These are phyloP conservation scores for Camellia lanceoleosa DNA, from an alignment of 148 eudicot species.

Conservation along the genomic window DNA sequence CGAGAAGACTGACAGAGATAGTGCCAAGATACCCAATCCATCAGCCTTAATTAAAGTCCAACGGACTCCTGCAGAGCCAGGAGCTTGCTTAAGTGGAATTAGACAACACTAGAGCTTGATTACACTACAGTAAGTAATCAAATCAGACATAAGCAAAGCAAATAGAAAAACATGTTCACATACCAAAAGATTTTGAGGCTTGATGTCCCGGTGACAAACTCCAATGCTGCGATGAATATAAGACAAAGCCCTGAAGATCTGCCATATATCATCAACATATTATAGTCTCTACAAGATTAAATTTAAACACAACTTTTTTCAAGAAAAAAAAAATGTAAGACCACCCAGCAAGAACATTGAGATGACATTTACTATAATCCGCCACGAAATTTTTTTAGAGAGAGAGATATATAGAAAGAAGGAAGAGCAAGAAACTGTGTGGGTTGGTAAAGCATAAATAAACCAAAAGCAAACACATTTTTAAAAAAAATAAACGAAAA, in stretches of 20 bases:
- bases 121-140: background rate
- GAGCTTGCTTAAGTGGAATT: constrained; percentile 1
- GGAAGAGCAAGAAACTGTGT: no score
- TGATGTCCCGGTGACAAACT: constrained; percentile 69
- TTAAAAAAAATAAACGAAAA: background rate
- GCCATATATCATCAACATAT: constrained; percentile 20
- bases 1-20: background rate
- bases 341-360: background rate
- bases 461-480: background rate
- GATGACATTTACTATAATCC: background rate
- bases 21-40: background rate
- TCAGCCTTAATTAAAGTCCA: background rate
- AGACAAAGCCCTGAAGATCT: constrained; percentile 65
- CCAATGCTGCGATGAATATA: constrained; percentile 62
- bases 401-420: background rate
- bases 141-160: background rate
- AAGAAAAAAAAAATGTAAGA: constrained; percentile 2
- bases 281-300: background rate
- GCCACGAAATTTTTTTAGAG: background rate
- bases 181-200: constrained; percentile 69
- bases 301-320: background rate
- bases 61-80: background rate
- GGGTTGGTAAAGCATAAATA: background rate
- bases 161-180: constrained; percentile 7
- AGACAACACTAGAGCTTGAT: background rate